Conservation (phyloP, 768 basidiomycete species). For the Suillus sp. region DNA sequence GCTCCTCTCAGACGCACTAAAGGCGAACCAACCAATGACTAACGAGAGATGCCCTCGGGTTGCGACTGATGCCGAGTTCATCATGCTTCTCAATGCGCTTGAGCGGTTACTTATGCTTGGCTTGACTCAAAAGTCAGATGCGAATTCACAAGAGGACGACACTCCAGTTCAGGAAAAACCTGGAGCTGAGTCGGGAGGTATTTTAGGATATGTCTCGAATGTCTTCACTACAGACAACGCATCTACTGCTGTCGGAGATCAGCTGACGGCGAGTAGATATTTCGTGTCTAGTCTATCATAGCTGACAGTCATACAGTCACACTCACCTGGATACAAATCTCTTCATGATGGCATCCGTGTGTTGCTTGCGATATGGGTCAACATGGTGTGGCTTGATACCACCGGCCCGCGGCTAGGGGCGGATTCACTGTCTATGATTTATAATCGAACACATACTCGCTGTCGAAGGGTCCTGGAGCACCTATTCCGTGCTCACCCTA, state of each 20-base stretch:
- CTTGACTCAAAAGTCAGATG: slow-evolving; percentile 58
- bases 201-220: slow-evolving; percentile 88
- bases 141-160: slow-evolving; percentile 58
- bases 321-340: slow-evolving; percentile 74
- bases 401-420: slow-evolving; percentile 54
- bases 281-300: not conserved
- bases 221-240: slow-evolving; percentile 81
- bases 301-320: slow-evolving; percentile 41
- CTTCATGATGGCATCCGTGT: slow-evolving; percentile 83
- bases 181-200: slow-evolving; percentile 57
- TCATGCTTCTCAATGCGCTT: slow-evolving; percentile 81
- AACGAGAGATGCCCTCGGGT: slow-evolving; percentile 46
- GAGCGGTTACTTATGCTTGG: slow-evolving; percentile 82
- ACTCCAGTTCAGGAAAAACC: slow-evolving; percentile 51
- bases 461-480: slow-evolving; percentile 83
- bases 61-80: slow-evolving; percentile 78
- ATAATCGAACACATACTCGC: slow-evolving; percentile 63
- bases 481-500: slow-evolving; percentile 76
- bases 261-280: slow-evolving; percentile 50
- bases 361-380: slow-evolving; percentile 75
- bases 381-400: slow-evolving; percentile 52
- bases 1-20: slow-evolving; percentile 56
- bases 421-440: slow-evolving; percentile 69
- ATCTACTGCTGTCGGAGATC: slow-evolving; percentile 50
- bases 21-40: slow-evolving; percentile 41